These are phyloP conservation scores for Rubia peregrina DNA, from an alignment of 305 asterid genomes.

Conservation along the genomic window DNA sequence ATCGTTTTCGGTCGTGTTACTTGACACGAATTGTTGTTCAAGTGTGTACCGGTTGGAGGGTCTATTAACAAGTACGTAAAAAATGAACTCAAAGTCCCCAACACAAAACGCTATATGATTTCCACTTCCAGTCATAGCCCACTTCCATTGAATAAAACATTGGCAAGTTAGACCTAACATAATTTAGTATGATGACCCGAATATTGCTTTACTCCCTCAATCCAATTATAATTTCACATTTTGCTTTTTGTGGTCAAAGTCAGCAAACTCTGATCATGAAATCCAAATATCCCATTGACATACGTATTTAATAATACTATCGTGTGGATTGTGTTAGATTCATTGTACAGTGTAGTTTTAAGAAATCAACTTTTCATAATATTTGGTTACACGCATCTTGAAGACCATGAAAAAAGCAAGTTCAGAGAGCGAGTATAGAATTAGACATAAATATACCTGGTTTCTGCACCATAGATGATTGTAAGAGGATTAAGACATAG, in stretches of 20 bases:
- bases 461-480: constrained; percentile 46
- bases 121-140: no score
- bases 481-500: constrained; percentile 57
- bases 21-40: no score
- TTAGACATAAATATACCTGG: constrained; percentile 39
- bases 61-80: no score
- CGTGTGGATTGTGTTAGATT: not conserved
- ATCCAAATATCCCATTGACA: not conserved
- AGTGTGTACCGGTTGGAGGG: no score
- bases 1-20: no score
- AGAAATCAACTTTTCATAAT: not conserved
- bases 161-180: no score
- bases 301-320: no score
- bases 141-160: no score
- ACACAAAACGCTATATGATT: not conserved
- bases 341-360: not conserved
- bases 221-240: not conserved
- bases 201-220: no score
- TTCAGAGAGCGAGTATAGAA: constrained; percentile 6
- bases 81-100: no score
- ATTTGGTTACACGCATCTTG: not conserved
- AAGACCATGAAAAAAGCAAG: not conserved
- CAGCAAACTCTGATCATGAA: not conserved
- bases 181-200: no score
- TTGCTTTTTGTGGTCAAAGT: not conserved